phyloP scores from a whole-genome alignment of 805 yeast species.

The Ogataea populi-albae region DNA sequence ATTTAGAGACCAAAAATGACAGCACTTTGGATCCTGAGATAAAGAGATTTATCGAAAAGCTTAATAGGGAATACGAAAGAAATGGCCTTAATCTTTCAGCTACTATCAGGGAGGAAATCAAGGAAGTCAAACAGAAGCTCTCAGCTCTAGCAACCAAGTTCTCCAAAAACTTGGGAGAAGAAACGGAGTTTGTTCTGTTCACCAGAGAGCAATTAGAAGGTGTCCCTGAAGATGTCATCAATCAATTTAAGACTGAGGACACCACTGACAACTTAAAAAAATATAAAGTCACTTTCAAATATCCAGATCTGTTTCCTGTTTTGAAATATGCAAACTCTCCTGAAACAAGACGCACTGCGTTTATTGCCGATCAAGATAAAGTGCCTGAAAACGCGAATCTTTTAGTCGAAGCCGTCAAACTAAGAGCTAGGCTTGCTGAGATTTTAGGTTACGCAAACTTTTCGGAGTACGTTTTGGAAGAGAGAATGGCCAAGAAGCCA shows the following conservation, averaged over 20 bases:
- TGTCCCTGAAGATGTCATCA: conserved; percentile 62
- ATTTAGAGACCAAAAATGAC: conserved; percentile 35
- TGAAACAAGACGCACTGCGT: conserved; percentile 65
- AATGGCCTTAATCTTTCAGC: conserved; percentile 64
- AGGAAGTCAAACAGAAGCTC: conserved; percentile 55
- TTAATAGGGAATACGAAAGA: conserved; percentile 55
- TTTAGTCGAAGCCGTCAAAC: conserved; percentile 54
- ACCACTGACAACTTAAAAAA: conserved; percentile 37
- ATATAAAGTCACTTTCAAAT: conserved; percentile 71
- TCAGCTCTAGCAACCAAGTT: conserved; percentile 56
- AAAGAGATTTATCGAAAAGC: conserved; percentile 54
- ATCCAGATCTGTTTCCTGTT: conserved; percentile 79
- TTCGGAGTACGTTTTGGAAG: conserved; percentile 70
- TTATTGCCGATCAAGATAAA: conserved; percentile 65
- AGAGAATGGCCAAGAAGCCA: conserved; percentile 75
- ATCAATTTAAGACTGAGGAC: conserved; percentile 50
- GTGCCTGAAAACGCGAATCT: conserved; percentile 62
- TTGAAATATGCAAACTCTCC: conserved; percentile 64
- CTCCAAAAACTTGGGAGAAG: conserved; percentile 68
- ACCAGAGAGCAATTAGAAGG: conserved; percentile 68
- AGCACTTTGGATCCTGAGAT: conserved; percentile 48
- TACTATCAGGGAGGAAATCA: conserved; percentile 54
- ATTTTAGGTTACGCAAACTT: conserved; percentile 64
- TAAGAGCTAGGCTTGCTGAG: conserved; percentile 61
- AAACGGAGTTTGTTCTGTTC: conserved; percentile 57